Conservation (phyloP, 345 rosid species). For the Aethionema arabicum region DNA sequence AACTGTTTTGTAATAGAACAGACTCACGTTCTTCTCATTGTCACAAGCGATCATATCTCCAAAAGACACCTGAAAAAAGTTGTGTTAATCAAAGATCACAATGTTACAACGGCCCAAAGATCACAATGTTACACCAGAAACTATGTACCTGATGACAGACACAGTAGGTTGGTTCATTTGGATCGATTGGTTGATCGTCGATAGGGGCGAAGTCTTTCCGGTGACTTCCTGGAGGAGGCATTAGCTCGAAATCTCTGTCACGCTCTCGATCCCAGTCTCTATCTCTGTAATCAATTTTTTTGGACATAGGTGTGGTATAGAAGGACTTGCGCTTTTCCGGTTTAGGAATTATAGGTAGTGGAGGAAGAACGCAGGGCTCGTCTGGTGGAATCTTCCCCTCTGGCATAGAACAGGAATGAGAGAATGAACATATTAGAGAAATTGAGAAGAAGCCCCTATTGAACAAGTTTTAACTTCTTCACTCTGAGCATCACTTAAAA, state of each 20-base stretch:
- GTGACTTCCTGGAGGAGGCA: conserved; percentile 98
- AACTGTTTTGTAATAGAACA: neutral
- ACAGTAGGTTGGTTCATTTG: conserved; percentile 97
- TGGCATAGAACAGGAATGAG: conserved; percentile 34
- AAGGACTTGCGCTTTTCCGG: conserved; percentile 66
- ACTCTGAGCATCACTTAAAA: conserved; percentile 2
- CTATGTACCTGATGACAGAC: conserved; percentile 89
- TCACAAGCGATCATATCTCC: conserved; percentile 99
- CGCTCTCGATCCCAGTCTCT: conserved; percentile 92
- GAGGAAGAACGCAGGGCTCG: conserved; percentile 87
- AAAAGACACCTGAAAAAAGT: conserved; percentile 70
- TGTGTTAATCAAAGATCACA: conserved; percentile 14
- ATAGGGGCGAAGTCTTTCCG: conserved; percentile 65
- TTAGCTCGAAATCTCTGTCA: conserved; percentile 91
- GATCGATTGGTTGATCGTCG: conserved; percentile 95
- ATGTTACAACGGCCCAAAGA: neutral
- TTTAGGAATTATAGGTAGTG: conserved; percentile 75
- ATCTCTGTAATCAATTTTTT: conserved; percentile 74
- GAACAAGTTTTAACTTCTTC: conserved; percentile 18
- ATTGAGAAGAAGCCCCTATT: neutral
- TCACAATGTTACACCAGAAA: neutral
- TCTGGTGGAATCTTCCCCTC: conserved; percentile 92
- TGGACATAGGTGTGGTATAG: conserved; percentile 74
- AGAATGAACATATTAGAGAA: conserved; percentile 20
- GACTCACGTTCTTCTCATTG: conserved; percentile 87